Evolutionary conservation across 371 early-diverging fungal genomes (phyloP).

Genomic region (Mucor ambiguus): DNA sequence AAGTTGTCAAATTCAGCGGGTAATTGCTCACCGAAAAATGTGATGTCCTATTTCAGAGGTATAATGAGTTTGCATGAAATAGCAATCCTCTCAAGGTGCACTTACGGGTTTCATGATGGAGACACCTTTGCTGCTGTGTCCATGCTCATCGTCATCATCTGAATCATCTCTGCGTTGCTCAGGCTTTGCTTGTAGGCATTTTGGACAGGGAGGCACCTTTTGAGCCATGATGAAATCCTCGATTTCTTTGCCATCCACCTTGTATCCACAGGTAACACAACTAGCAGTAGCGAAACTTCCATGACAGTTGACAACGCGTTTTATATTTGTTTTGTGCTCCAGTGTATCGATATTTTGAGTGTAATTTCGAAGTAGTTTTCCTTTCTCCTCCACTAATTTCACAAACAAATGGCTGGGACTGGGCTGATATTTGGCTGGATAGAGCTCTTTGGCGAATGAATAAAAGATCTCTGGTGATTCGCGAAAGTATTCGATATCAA

Average conservation of each 20-base stretch:
- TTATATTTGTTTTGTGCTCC: conserved; percentile 91
- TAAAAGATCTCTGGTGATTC: conserved; percentile 88
- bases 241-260: conserved; percentile 78
- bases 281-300: conserved; percentile 92
- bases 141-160: conserved; percentile 39
- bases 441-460: conserved; percentile 91
- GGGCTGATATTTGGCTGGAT: conserved; percentile 89
- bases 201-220: conserved; percentile 50
- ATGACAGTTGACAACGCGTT: conserved; percentile 86
- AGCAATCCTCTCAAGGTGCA: neutral
- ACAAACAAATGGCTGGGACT: conserved; percentile 94
- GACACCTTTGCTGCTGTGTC: conserved; percentile 17
- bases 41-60: conserved; percentile 68
- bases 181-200: conserved; percentile 27
- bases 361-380: conserved; percentile 89
- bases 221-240: conserved; percentile 76
- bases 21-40: conserved; percentile 93
- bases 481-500: conserved; percentile 88
- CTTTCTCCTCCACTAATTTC: conserved; percentile 79
- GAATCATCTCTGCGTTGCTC: conserved; percentile 7
- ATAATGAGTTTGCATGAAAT: neutral
- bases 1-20: conserved; percentile 76
- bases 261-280: conserved; percentile 84
- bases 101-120: conserved; percentile 56
- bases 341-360: conserved; percentile 99